These are phyloP conservation scores for Mariannaea elegans DNA, from an alignment of 2,329 filamentous ascomycete species.

Conservation along the genomic window DNA sequence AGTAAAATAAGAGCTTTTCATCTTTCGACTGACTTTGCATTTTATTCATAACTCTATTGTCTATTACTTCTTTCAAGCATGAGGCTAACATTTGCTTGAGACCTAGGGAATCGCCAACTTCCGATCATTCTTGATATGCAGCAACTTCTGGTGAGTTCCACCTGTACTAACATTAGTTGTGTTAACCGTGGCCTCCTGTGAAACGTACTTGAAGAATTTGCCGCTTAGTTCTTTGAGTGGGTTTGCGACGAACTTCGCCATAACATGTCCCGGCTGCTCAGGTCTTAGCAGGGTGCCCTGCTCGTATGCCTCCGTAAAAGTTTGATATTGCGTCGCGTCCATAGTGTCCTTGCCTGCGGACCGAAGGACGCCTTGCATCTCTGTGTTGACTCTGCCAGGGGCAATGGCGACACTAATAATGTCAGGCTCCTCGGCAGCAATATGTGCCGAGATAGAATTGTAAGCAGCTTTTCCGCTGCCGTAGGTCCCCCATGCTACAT, in stretches of 20 bases:
- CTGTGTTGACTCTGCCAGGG: constrained; percentile 86
- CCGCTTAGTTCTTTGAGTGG: constrained; percentile 76
- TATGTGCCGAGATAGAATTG: constrained; percentile 79
- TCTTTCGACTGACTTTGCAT: constrained; percentile 77
- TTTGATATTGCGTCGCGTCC: constrained; percentile 66
- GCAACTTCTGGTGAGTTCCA: constrained; percentile 58
- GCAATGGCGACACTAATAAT: constrained; percentile 77
- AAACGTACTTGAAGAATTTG: constrained; percentile 73
- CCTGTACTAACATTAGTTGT: constrained; percentile 39
- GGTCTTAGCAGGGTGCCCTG: constrained; percentile 79
- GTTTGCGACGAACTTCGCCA: constrained; percentile 78
- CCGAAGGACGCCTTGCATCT: constrained; percentile 87
- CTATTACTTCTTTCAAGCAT: constrained; percentile 23
- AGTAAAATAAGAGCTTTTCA: constrained; percentile 80
- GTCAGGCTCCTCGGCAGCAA: constrained; percentile 79
- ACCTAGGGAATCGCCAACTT: constrained; percentile 24
- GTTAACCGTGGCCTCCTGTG: not conserved
- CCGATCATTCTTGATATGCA: constrained; percentile 57
- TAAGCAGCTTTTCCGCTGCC: constrained; percentile 84
- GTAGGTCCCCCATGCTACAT: constrained; percentile 81
- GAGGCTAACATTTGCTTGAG: constrained; percentile 39
- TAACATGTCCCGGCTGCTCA: constrained; percentile 85
- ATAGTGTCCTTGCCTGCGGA: constrained; percentile 63
- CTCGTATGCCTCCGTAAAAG: constrained; percentile 75
- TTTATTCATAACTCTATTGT: constrained; percentile 37